A percentile compares a stretch with the other conserved stretches of the same genome.
phyloP scores from a whole-genome alignment of 2,329 filamentous ascomycete species.

The Penicillium sp. region DNA sequence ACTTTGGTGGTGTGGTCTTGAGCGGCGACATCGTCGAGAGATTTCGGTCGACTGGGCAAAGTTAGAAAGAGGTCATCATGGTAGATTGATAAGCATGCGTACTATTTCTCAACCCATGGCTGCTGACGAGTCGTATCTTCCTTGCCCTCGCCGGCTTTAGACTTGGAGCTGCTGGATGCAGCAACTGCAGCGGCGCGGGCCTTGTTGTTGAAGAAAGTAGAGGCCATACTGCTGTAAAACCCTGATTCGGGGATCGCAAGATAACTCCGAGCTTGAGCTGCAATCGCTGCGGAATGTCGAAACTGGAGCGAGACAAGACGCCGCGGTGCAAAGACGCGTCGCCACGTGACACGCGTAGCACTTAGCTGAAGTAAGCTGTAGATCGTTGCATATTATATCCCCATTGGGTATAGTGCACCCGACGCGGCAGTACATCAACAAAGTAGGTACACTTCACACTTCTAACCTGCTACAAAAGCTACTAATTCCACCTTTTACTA shows the following conservation, averaged over 20 bases:
- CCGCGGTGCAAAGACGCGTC: constrained; percentile 29
- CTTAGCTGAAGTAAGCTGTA: constrained; percentile 11
- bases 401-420: too few relatives aligned
- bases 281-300: constrained; percentile 8
- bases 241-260: not conserved
- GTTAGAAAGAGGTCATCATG: constrained; percentile 2
- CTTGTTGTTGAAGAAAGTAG: constrained; percentile 93
- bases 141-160: constrained; percentile 58
- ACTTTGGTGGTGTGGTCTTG: constrained; percentile 96
- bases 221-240: constrained; percentile 49
- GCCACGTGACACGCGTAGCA: constrained; percentile 32
- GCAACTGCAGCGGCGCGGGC: constrained; percentile 69
- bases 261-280: constrained; percentile 1
- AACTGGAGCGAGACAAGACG: constrained; percentile 7
- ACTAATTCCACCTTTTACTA: too few relatives aligned
- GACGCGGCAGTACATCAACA: too few relatives aligned
- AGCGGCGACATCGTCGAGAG: constrained; percentile 86
- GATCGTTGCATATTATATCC: too few relatives aligned
- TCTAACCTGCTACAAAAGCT: too few relatives aligned
- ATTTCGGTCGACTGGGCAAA: constrained; percentile 72
- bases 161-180: constrained; percentile 62
- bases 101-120: constrained; percentile 99
- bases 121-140: constrained; percentile 65
- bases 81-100: constrained; percentile 18
- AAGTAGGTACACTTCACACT: too few relatives aligned